Evolutionary conservation across 306 rosid genomes (phyloP), one percentile per base, ranked within the genome.

Genomic region (Cicer pinnatifidum): DNA sequence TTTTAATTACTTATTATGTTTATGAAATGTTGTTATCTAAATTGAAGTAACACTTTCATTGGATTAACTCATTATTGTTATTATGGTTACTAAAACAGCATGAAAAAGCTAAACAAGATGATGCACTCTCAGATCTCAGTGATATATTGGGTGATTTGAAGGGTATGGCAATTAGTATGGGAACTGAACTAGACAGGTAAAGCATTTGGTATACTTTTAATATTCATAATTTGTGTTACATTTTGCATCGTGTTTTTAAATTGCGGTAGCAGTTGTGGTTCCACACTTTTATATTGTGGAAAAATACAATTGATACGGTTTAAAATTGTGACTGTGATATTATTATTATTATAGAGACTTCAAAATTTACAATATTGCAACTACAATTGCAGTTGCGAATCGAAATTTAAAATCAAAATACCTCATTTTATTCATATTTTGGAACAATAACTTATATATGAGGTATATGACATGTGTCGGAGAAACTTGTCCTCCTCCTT

Each of bases 81-180:
- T 33, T 28, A 28, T 28, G 35, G 51, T 79, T 48, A 23, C 35
- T 23, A 61, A 53, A 47, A 20, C 83, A 91, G 99, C 20, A 20
- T 33, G 97, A 95, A 87, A 92, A 89, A 83, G 74, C 84, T 53
- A 92, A 90, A 73, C 99, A 95, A 89, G 99, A 95, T 23, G 93
- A 88, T 75, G 96, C 79, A 60, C 93, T 95, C 39, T 78, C 87
- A 6, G 97, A 87, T 81, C 70, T 95, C 39, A 95, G 99, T 80
- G 81, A 86, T 61, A 90, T 95, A 61, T 77, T 95, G 82, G 99
- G 97, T 16, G 99, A 92, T 85, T 84, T 95, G 90, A 95, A 92
- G 92, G 87, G 85, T 11, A 90, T 95, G 96, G 99, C 99, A 6
- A 12, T 82, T 65, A 81, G 75, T 61, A 95, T 95, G 97, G 99